Evolutionary conservation across 805 yeast species (phyloP).

Genomic region (Lachancea dasiensis): DNA sequence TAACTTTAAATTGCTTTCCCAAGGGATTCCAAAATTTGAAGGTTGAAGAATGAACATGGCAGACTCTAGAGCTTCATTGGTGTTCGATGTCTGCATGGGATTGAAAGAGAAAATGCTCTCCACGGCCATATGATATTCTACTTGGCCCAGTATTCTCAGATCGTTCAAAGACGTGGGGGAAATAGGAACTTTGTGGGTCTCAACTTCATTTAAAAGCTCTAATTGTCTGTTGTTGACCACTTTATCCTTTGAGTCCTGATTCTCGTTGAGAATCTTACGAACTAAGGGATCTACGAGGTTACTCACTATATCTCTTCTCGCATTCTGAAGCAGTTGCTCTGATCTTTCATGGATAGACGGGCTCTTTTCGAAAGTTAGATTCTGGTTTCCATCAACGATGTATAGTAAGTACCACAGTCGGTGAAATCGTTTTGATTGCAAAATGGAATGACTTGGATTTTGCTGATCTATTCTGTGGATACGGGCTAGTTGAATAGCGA

Average conservation of each 20-base stretch:
- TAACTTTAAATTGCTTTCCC: slow-evolving; percentile 56
- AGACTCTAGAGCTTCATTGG: slow-evolving; percentile 9
- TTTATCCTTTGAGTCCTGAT: slow-evolving; percentile 9
- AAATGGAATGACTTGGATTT: slow-evolving; percentile 18
- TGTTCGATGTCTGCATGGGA: slow-evolving; percentile 28
- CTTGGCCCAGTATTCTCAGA: slow-evolving; percentile 58
- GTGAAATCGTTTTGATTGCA: slow-evolving; percentile 37
- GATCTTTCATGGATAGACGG: slow-evolving; percentile 43
- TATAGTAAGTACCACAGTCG: slow-evolving; percentile 63
- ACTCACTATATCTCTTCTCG: slow-evolving; percentile 10
- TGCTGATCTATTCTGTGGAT: slow-evolving; percentile 17
- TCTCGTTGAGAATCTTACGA: slow-evolving; percentile 13
- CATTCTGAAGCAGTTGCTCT: slow-evolving; percentile 37
- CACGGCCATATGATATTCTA: slow-evolving; percentile 63
- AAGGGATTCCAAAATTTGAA: slow-evolving; percentile 59
- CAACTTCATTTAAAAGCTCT: slow-evolving; percentile 18
- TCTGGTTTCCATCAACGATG: slow-evolving; percentile 63
- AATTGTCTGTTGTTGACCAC: slow-evolving; percentile 19
- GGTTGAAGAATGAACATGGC: slow-evolving; percentile 47
- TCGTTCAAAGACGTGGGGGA: slow-evolving; percentile 35
- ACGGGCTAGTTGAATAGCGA: slow-evolving; percentile 63
- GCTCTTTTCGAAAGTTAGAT: slow-evolving; percentile 52
- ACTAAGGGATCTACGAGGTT: slow-evolving; percentile 9
- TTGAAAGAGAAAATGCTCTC: slow-evolving; percentile 43
- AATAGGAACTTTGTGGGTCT: slow-evolving; percentile 17